Conservation (phyloP, 1,284 basidiomycete genomes). For the Cryptococcus hybrid region DNA sequence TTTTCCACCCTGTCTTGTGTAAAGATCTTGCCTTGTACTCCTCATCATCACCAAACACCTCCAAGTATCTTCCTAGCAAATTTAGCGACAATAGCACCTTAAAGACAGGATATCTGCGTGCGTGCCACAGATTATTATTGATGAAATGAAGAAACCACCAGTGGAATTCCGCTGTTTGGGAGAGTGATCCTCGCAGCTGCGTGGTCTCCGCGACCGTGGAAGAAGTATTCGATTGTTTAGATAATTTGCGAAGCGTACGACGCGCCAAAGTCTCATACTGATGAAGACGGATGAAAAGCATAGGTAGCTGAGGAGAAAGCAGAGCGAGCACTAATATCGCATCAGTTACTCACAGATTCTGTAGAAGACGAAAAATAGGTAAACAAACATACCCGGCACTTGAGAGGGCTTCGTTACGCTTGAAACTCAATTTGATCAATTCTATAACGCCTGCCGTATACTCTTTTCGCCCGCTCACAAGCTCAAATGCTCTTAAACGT, state of each 20-base stretch:
- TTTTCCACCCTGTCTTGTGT: slow-evolving; percentile 31
- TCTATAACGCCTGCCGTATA: slow-evolving; percentile 17
- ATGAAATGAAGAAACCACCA: slow-evolving; percentile 32
- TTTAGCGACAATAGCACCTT: slow-evolving; percentile 30
- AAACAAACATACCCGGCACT: slow-evolving; percentile 29
- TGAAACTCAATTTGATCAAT: slow-evolving; percentile 19
- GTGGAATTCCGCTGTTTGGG: slow-evolving; percentile 14
- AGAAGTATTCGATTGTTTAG: slow-evolving; percentile 8
- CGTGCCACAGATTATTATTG: slow-evolving; percentile 21
- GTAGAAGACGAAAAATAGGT: too few species aligned
- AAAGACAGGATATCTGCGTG: slow-evolving; percentile 28
- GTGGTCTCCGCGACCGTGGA: not conserved
- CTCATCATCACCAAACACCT: slow-evolving; percentile 24
- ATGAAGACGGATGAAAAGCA: slow-evolving; percentile 27
- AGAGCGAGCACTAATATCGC: not conserved
- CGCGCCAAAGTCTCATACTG: slow-evolving; percentile 19
- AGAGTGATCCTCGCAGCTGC: not conserved
- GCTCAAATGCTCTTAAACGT: slow-evolving; percentile 34
- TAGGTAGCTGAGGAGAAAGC: slow-evolving; percentile 9
- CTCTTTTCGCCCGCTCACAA: slow-evolving; percentile 30
- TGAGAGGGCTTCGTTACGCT: slow-evolving; percentile 18
- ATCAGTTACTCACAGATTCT: too few species aligned
- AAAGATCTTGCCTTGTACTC: slow-evolving; percentile 20
- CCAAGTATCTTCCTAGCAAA: slow-evolving; percentile 28
- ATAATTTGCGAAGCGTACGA: slow-evolving; percentile 11